A percentile compares a stretch with the other conserved stretches of the same genome.
phyloP scores from a whole-genome alignment of 345 rosid genomes.

The Kandelia obovata region DNA sequence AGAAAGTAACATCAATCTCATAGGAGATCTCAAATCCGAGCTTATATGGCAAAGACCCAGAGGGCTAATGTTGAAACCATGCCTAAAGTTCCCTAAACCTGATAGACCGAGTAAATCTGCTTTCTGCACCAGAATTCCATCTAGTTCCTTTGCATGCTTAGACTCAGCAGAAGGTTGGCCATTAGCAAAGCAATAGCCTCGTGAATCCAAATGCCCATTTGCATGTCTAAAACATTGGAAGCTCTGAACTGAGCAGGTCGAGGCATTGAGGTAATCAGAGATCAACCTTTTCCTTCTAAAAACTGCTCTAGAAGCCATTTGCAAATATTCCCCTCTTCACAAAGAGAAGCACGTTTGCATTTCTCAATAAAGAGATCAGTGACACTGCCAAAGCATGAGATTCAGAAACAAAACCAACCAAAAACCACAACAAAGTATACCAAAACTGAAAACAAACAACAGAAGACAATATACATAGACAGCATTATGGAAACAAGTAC shows the following conservation, averaged over 20 bases:
- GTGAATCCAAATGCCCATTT: slow-evolving; percentile 25
- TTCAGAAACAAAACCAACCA: slow-evolving; percentile 8
- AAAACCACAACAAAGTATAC: neutral
- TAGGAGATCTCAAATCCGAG: slow-evolving; percentile 24
- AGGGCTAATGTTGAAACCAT: slow-evolving; percentile 23
- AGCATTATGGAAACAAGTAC: no score
- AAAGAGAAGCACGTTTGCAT: slow-evolving; percentile 22
- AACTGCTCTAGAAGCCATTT: slow-evolving; percentile 75
- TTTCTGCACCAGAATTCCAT: slow-evolving; percentile 5
- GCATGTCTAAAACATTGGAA: slow-evolving; percentile 39
- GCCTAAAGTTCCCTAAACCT: slow-evolving; percentile 22
- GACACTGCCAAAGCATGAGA: slow-evolving; percentile 19
- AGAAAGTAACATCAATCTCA: slow-evolving; percentile 29
- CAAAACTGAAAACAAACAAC: no score
- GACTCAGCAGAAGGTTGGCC: slow-evolving; percentile 16
- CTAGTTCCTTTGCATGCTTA: slow-evolving; percentile 14
- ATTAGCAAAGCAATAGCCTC: slow-evolving; percentile 19
- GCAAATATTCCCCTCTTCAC: slow-evolving; percentile 17
- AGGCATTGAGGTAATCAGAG: slow-evolving; percentile 41
- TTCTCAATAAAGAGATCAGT: slow-evolving; percentile 19
- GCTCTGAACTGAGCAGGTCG: slow-evolving; percentile 36
- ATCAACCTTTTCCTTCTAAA: slow-evolving; percentile 48
- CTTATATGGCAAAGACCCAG: slow-evolving; percentile 27
- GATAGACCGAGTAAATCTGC: slow-evolving; percentile 11
- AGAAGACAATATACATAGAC: no score